Evolutionary conservation across 1,284 basidiomycete genomes (phyloP), one percentile per base, ranked within the genome.

Genomic region (Flammula alnicola): DNA sequence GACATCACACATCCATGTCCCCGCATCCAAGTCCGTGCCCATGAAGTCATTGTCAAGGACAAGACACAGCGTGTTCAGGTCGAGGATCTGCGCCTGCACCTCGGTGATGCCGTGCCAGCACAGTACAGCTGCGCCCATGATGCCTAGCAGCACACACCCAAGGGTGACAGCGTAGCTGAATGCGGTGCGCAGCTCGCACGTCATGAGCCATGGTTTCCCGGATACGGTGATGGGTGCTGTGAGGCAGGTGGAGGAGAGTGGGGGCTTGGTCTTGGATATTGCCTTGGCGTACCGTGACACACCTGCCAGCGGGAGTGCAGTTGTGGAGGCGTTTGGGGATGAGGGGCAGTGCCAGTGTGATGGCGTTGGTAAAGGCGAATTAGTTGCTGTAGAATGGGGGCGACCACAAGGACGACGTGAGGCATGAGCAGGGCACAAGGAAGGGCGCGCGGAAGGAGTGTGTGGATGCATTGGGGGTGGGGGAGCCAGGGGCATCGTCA

Each of bases 31-130:
- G 0, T 65, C 63, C 11, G 68, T 52, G 4, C 53, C 58, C 22
- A 69, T 56, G 59, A 92, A 95, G 40, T 90, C 65, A 44, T 94
- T 91, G 47, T 88, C 72, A 49, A 95, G 69, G 25, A 93, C 81
- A 27, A 81, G 64, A 57, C 91, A 93, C 40, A 89, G 61, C 29
- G 74, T 66, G 6, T 65, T 57, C 17, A 69, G 58, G 23, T 70
- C 57, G 30, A 81, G 64, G 36, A 74, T 52, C 23, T 68, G 60
- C 1, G 27, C 30, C 19, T 47, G 46, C 7, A 76, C 70, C 9
- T 54, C 39, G 1, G 53, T 30, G 60, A 57, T 45, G 52, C 72
- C 76, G 42, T 69, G 57, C 39, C 53, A 87, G 64, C 69, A 79
- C 49, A 67, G 67, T 62, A 68, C 19, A 0, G 65, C 81, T 0